phyloP scores from a whole-genome alignment of 257 asterid genomes.

The Solanum bulbocastanum region DNA sequence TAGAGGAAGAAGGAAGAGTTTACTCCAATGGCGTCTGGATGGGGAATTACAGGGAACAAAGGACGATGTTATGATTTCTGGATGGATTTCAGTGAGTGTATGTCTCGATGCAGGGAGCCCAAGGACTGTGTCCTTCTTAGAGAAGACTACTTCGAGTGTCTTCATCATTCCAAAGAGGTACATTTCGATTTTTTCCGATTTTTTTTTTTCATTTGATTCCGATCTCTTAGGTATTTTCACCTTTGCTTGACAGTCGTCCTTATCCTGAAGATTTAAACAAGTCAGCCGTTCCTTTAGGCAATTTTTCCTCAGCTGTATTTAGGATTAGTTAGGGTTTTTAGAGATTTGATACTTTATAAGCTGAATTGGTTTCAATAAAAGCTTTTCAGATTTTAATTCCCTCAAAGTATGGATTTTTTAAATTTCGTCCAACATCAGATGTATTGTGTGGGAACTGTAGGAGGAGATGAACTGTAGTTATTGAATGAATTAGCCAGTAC shows the following conservation, averaged over 20 bases:
- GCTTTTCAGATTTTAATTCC: neutral
- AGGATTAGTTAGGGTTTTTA: neutral
- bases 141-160: conserved; percentile 96
- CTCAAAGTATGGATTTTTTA: neutral
- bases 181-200: neutral
- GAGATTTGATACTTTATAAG: neutral
- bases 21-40: conserved; percentile 73
- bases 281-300: neutral
- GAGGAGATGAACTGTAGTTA: neutral
- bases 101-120: conserved; percentile 90
- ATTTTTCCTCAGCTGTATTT: neutral
- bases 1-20: neutral
- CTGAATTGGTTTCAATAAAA: neutral
- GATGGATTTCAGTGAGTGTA: conserved; percentile 93
- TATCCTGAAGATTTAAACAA: neutral
- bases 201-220: neutral
- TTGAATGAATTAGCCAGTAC: neutral
- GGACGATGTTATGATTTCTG: conserved; percentile 98
- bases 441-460: neutral
- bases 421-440: neutral
- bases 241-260: neutral
- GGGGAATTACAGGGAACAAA: conserved; percentile 97
- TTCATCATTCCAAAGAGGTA: conserved; percentile 95
- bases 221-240: neutral
- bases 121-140: conserved; percentile 84